Conservation (phyloP, 2,329 filamentous ascomycete species). For the Colletotrichum sp. region DNA sequence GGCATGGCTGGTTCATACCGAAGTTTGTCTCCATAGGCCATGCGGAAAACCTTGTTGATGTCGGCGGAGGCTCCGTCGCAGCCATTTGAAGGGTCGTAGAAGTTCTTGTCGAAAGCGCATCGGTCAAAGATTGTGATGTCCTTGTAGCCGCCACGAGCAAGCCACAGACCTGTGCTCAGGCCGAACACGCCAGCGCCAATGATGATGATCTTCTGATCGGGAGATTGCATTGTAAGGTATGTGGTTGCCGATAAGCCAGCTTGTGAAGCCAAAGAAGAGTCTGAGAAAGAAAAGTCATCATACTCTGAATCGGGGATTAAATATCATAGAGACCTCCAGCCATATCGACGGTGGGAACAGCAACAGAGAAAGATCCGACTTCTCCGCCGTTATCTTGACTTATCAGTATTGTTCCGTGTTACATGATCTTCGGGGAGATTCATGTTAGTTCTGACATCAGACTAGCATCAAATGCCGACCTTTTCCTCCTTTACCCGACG, state of each 20-base stretch:
- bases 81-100: constrained; percentile 16
- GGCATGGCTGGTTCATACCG: not conserved
- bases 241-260: no score
- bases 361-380: no score
- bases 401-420: not conserved
- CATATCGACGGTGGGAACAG: not conserved
- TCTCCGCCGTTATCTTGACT: not conserved
- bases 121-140: constrained; percentile 22
- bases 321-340: not conserved
- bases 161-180: constrained; percentile 19
- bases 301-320: not conserved
- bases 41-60: constrained; percentile 23
- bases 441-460: not conserved
- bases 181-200: constrained; percentile 12
- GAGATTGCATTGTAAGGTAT: no score
- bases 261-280: no score
- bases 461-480: not conserved
- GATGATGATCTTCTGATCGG: not conserved
- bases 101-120: constrained; percentile 17
- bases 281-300: no score
- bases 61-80: constrained; percentile 23
- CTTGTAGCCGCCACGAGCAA: constrained; percentile 19
- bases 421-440: not conserved
- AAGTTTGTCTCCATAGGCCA: constrained; percentile 17
- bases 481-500: not conserved